A percentile compares a stretch with the other conserved stretches of the same genome.
phyloP scores from a whole-genome alignment of 163 green algal species.

The Chlorella variabilis region DNA sequence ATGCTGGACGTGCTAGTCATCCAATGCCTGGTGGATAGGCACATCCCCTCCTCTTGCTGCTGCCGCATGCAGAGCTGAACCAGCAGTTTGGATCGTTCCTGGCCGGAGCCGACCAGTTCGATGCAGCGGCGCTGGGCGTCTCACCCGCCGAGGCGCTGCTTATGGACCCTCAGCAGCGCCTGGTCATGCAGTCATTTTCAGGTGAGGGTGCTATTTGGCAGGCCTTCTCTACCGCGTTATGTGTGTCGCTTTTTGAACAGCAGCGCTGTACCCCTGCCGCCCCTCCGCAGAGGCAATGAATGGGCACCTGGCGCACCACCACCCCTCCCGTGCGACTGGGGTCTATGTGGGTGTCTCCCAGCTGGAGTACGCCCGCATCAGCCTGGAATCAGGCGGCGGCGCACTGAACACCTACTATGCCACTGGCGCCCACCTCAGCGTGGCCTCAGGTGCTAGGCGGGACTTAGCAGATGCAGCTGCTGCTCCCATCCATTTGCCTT shows the following conservation, averaged over 20 bases:
- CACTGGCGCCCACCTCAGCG: slow-evolving; percentile 64
- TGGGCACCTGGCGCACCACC: neutral
- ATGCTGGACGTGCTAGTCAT: neutral
- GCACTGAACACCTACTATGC: slow-evolving; percentile 62
- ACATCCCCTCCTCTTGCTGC: neutral
- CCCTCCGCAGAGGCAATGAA: slow-evolving; percentile 15
- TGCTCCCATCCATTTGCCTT: too few relatives aligned
- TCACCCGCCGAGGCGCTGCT: slow-evolving; percentile 62
- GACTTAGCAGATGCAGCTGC: too few relatives aligned
- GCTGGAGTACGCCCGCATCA: slow-evolving; percentile 63
- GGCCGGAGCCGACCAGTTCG: slow-evolving; percentile 54
- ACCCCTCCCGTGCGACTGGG: slow-evolving; percentile 14
- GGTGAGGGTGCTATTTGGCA: neutral
- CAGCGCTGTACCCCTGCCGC: neutral
- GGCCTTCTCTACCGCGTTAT: neutral
- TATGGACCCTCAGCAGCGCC: slow-evolving; percentile 71
- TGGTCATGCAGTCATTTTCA: slow-evolving; percentile 52
- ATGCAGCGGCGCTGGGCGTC: slow-evolving; percentile 55
- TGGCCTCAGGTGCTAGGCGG: slow-evolving; percentile 46
- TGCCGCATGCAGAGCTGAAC: slow-evolving; percentile 51
- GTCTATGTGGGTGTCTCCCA: slow-evolving; percentile 68
- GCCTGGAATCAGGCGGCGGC: slow-evolving; percentile 29
- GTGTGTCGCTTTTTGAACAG: neutral
- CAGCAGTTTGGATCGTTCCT: slow-evolving; percentile 61
- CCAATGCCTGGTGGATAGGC: too few relatives aligned